Evolutionary conservation across 176 grass and related monocot species (phyloP).

Genomic region (Oryza longistaminata): DNA sequence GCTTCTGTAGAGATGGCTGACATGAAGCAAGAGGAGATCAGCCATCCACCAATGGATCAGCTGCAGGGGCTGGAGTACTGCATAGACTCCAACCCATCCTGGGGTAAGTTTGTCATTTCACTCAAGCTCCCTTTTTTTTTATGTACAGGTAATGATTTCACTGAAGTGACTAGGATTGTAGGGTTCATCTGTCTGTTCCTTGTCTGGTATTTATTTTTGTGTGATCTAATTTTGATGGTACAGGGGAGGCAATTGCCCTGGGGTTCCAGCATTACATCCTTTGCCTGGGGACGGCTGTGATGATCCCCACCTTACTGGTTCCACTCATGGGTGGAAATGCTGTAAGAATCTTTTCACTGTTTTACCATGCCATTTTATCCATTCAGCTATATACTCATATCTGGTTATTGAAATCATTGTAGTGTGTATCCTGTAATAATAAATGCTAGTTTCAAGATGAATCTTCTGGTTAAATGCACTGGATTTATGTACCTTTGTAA

Average conservation of each 20-base stretch:
- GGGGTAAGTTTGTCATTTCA: constrained; percentile 46
- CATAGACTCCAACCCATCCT: constrained; percentile 86
- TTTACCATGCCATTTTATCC: neutral
- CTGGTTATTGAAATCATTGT: neutral
- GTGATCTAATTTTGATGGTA: neutral
- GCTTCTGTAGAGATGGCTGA: constrained; percentile 49
- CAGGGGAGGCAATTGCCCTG: constrained; percentile 57
- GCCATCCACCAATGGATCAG: constrained; percentile 77
- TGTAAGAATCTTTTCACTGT: constrained; percentile 47
- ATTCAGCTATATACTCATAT: neutral
- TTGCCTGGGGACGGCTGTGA: constrained; percentile 65
- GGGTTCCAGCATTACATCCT: constrained; percentile 88
- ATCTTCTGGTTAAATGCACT: neutral
- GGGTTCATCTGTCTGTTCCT: constrained; percentile 14
- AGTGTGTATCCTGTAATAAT: neutral
- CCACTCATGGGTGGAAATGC: constrained; percentile 79
- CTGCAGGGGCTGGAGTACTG: constrained; percentile 77
- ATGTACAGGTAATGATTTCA: neutral
- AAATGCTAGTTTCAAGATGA: neutral
- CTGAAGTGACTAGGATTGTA: constrained; percentile 18
- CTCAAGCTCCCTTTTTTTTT: neutral
- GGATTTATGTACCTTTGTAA: constrained; percentile 1
- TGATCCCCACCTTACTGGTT: constrained; percentile 82
- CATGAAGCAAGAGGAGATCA: constrained; percentile 69
- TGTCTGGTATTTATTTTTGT: constrained; percentile 1